Percentiles rank a stretch among this genome's conserved stretches.
Conservation (phyloP, 1,284 basidiomycete species). For the Sanghuangporus baumii region DNA sequence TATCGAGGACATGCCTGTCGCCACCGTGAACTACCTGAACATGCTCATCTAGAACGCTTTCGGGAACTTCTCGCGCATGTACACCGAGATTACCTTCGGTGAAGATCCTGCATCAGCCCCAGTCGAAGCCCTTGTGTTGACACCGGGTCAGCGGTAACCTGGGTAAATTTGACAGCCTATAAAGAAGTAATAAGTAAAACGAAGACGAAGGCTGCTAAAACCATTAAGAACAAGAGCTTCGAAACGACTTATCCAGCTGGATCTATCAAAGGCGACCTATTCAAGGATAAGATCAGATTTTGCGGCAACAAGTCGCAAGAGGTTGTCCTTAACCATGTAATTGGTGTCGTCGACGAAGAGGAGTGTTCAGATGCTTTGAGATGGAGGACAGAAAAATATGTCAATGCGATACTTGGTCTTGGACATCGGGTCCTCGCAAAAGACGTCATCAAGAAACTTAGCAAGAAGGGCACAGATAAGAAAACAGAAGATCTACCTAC, state of each 20-base stretch:
- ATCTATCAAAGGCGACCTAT: too few species aligned
- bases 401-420: neutral
- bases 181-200: neutral
- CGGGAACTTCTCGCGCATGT: too few species aligned
- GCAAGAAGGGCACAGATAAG: neutral
- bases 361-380: neutral
- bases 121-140: neutral
- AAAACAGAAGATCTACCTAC: neutral
- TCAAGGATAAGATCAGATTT: neutral
- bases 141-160: neutral
- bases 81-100: neutral
- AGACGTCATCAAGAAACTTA: neutral
- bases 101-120: neutral
- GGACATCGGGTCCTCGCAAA: neutral
- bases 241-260: too few species aligned
- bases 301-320: too few species aligned
- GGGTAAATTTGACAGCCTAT: neutral
- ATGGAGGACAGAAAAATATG: neutral
- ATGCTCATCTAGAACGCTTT: too few species aligned
- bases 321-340: neutral
- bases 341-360: neutral
- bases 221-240: too few species aligned
- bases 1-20: too few species aligned
- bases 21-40: too few species aligned
- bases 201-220: too few species aligned